Conservation (phyloP, 768 basidiomycete genomes). For the Boletales sp. region DNA sequence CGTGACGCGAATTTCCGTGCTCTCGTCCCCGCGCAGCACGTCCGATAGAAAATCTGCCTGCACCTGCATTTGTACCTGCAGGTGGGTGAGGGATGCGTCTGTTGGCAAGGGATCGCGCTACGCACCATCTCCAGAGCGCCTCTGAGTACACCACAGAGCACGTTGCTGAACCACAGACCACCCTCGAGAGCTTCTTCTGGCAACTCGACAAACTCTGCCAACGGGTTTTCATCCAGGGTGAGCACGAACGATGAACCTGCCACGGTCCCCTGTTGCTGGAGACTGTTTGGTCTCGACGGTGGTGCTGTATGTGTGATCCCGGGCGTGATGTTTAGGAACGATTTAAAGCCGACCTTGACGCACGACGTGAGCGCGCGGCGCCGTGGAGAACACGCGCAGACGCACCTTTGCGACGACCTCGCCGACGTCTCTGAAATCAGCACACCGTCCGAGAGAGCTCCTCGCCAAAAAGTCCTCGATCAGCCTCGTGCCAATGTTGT, state of each 20-base stretch:
- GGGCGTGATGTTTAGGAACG: conserved; percentile 92
- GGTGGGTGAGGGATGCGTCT: conserved; percentile 11
- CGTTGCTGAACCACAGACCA: conserved; percentile 95
- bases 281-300: conserved; percentile 45
- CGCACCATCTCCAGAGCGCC: conserved; percentile 95
- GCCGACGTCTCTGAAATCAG: conserved; percentile 91
- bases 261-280: conserved; percentile 38
- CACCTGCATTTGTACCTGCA: conserved; percentile 93
- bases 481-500: conserved; percentile 92
- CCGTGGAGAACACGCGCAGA: background rate
- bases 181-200: conserved; percentile 91
- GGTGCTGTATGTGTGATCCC: conserved; percentile 65
- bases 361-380: background rate
- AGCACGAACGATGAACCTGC: conserved; percentile 70
- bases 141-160: conserved; percentile 88
- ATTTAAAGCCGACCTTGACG: conserved; percentile 90
- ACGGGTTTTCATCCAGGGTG: conserved; percentile 91
- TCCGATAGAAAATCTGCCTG: conserved; percentile 88
- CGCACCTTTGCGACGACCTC: conserved; percentile 92
- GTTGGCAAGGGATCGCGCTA: conserved; percentile 2
- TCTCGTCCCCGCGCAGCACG: conserved; percentile 88
- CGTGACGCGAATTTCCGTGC: conserved; percentile 88
- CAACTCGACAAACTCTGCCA: conserved; percentile 95
- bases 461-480: conserved; percentile 98
- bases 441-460: conserved; percentile 86